Base-by-base conservation (phyloP, 306 rosid species). In the Medicago ruthenica region DNA sequence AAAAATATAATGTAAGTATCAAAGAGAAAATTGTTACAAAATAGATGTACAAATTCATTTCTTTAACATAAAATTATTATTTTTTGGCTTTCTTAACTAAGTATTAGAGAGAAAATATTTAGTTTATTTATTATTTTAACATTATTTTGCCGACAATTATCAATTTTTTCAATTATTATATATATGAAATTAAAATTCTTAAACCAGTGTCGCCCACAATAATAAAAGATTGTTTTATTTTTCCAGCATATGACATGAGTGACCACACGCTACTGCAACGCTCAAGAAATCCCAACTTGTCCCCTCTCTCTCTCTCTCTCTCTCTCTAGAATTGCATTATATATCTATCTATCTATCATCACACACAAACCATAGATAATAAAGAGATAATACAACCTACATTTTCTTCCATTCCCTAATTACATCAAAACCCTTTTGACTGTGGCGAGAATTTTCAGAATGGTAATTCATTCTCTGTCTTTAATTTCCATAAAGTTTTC, bases 391-490 rank as follows among this genome's bases (percentile, higher is more conserved):
- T 24, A 64, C 17, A 73, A 77, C 71, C 71, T 54, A 8, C 62
- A 39, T 78, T 70, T 45, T 20, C 8, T 58, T 55, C 76, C 42
- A 47, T 64, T 63, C 74, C 4, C 31, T 27, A 27, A 27, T 27
- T 27, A 27, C 31, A 27, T 27, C 6, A 45, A 45, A 54, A 36
- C 58, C 53, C 55, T 53, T 58, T 73, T 37, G 14, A 42, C 62
- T 39, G 79, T 81, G 83, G 88, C 85, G 68, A 87, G 72, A 80
- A 50, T 84, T 39, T 79, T 75, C 22, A 87, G 75, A 80, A 87
- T 85, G 91, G 91, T 87, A 42, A 4, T 59, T 67, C 42, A 36
- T 44, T 16, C 20, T 63, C 8, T 44, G 58, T 45, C 66, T 76
- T 5, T 8, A 6, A 12, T 55, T 59, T 8, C 39, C 1, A 27